A percentile compares a stretch with the other conserved stretches of the same genome.
phyloP scores from a whole-genome alignment of 2,329 filamentous ascomycete genomes.

The Colletotrichum theobromicola region DNA sequence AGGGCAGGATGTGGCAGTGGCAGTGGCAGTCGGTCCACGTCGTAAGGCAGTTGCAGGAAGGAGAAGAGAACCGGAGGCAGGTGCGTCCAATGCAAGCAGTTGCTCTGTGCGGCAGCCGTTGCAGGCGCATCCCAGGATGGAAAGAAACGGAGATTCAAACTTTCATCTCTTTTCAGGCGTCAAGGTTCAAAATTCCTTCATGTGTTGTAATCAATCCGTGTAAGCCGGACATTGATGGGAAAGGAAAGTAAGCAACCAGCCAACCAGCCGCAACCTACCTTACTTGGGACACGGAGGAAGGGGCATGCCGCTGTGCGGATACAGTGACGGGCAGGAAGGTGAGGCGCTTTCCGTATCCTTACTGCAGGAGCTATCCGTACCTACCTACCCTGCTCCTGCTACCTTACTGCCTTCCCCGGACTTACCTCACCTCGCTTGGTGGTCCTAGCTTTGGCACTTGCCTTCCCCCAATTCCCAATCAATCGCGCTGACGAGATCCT shows the following conservation, averaged over 20 bases:
- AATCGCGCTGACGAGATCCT: background rate
- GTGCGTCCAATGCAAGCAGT: slow-evolving; percentile 8
- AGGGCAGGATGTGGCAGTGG: background rate
- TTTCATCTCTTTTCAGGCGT: background rate
- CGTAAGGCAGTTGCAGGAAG: background rate
- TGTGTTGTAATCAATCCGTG: background rate
- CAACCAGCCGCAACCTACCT: no score
- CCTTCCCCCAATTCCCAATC: background rate
- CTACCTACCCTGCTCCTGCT: background rate
- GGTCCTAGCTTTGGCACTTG: background rate
- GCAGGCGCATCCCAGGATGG: background rate
- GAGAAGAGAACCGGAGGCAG: slow-evolving; percentile 2
- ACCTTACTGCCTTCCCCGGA: background rate
- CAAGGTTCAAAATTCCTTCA: background rate
- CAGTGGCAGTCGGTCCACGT: background rate
- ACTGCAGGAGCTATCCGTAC: background rate
- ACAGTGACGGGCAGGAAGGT: background rate
- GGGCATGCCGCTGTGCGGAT: background rate
- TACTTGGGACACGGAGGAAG: background rate
- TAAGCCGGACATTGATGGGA: background rate
- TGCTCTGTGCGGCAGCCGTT: slow-evolving; percentile 9
- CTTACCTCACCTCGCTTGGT: background rate
- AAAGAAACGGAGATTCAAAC: background rate
- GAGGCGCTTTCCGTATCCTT: background rate
- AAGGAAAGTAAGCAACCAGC: background rate